Evolutionary conservation across 2,329 filamentous ascomycete genomes (phyloP).

Genomic region (Lachnellula willkommii): DNA sequence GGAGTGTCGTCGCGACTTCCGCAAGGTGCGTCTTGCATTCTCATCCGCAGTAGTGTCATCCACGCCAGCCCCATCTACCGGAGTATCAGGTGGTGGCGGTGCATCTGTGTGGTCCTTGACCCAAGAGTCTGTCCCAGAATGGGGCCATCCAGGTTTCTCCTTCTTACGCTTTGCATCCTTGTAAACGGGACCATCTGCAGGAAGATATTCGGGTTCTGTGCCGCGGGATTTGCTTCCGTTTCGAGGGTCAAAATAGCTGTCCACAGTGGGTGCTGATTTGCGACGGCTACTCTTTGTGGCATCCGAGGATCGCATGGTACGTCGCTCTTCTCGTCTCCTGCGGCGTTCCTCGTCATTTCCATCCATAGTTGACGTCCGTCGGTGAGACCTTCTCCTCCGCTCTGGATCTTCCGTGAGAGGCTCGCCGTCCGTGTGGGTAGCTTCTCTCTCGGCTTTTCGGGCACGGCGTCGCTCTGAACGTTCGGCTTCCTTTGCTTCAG

Average conservation of each 20-base stretch:
- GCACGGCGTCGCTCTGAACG: conserved; percentile 45
- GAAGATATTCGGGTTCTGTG: conserved; percentile 22
- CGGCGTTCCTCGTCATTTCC: conserved; percentile 52
- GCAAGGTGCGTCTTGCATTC: conserved; percentile 20
- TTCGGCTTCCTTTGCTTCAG: conserved; percentile 37
- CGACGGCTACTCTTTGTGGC: conserved; percentile 36
- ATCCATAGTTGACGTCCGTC: conserved; percentile 44
- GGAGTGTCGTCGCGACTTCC: conserved; percentile 26
- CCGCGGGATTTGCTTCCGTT: conserved; percentile 37
- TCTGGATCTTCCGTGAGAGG: conserved; percentile 41
- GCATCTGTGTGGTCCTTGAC: conserved; percentile 61
- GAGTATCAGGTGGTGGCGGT: conserved; percentile 46
- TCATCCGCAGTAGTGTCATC: conserved; percentile 26
- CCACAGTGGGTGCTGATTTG: conserved; percentile 38
- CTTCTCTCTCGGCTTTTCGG: conserved; percentile 39
- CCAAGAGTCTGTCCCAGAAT: conserved; percentile 61
- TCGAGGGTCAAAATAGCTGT: conserved; percentile 43
- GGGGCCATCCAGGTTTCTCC: conserved; percentile 47
- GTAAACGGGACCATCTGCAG: conserved; percentile 26
- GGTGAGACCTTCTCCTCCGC: conserved; percentile 38
- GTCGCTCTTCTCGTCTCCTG: conserved; percentile 48
- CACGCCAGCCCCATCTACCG: conserved; percentile 15
- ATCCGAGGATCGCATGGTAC: conserved; percentile 36
- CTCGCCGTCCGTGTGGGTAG: conserved; percentile 40
- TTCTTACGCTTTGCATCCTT: conserved; percentile 25